Evolutionary conservation across 2,329 filamentous ascomycete genomes (phyloP), one percentile per base, ranked within the genome.

Genomic region (Sphaerulina musiva): DNA sequence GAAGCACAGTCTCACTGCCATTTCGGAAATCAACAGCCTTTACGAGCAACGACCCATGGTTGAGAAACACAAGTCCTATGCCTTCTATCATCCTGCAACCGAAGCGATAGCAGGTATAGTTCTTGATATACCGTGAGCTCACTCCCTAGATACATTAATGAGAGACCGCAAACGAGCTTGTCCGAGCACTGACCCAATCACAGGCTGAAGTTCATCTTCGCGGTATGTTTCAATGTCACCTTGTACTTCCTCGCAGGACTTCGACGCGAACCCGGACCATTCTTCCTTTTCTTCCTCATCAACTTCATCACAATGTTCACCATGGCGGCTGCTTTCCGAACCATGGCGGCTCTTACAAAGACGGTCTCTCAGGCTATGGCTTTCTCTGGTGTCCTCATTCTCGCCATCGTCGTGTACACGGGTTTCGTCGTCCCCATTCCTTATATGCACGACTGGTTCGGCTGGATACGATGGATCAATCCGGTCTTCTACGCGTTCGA

Each of bases 1-100:
- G 26, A 29, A 29, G 5, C 6, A 29, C 26, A 29, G 26, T 2
- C 68, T 84, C 14, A 76, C 73, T 0, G 76, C 80, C 7, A 79
- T 84, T 48, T 72, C 76, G 1, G 82, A 85, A 61, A 92, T 95
- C 68, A 74, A 92, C 43, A 89, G 86, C 1, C 64, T 76, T 6
- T 77, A 76, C 56, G 68, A 68, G 3, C 73, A 76, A 54, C 67
- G 76, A 2, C 73, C 74, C 1, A 76, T 78, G 43, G 70, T 77
- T 8, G 73, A 75, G 57, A 76, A 76, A 55, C 75, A 77, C 46
- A 68, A 69, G 17, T 70, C 67, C 1, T 77, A 74, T 57, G 72
- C 72, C 6, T 65, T 70, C 49, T 71, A 71, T 42, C 69, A 68
- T 43, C 68, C 69, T 12, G 42, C 63, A 6, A 66, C 66, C 1